A percentile compares a stretch with the other conserved stretches of the same genome.
phyloP scores from a whole-genome alignment of 345 rosid species.

The Melaleuca quinquenervia region DNA sequence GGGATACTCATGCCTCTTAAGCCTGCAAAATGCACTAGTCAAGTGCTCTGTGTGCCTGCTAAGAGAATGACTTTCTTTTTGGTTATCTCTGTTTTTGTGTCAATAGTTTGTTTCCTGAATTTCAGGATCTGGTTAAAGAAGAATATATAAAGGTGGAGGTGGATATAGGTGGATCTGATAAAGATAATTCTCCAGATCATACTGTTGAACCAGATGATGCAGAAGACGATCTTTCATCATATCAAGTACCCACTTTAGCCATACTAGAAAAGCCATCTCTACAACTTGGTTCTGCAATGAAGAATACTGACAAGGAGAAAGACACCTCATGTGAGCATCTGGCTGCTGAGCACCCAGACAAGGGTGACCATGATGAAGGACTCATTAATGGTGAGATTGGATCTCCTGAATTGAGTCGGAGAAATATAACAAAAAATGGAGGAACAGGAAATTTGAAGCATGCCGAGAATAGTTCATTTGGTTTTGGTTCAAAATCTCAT shows the following conservation, averaged over 20 bases:
- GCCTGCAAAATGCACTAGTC: not conserved
- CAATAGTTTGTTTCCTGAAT: slow-evolving; percentile 2
- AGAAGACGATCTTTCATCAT: slow-evolving; percentile 53
- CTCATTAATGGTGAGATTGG: slow-evolving; percentile 31
- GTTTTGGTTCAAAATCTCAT: slow-evolving; percentile 38
- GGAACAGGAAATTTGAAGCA: slow-evolving; percentile 31
- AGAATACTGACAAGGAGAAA: slow-evolving; percentile 23
- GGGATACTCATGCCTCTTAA: not conserved
- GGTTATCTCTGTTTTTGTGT: not conserved
- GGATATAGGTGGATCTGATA: slow-evolving; percentile 28
- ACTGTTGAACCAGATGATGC: slow-evolving; percentile 34
- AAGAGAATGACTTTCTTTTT: not conserved
- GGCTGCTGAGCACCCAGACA: slow-evolving; percentile 16
- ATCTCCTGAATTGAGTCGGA: slow-evolving; percentile 35
- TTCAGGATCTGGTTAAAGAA: slow-evolving; percentile 40
- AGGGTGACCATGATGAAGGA: slow-evolving; percentile 29
- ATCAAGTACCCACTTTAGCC: slow-evolving; percentile 78
- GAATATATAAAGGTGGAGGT: slow-evolving; percentile 25
- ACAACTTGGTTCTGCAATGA: slow-evolving; percentile 23
- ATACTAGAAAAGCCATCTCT: slow-evolving; percentile 44
- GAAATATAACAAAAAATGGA: slow-evolving; percentile 28
- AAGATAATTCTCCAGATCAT: slow-evolving; percentile 27
- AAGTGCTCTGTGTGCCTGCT: not conserved
- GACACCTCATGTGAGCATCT: slow-evolving; percentile 19
- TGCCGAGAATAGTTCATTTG: slow-evolving; percentile 41